Base-by-base conservation (phyloP, 768 basidiomycete species). In the Boletus reticulatus region DNA sequence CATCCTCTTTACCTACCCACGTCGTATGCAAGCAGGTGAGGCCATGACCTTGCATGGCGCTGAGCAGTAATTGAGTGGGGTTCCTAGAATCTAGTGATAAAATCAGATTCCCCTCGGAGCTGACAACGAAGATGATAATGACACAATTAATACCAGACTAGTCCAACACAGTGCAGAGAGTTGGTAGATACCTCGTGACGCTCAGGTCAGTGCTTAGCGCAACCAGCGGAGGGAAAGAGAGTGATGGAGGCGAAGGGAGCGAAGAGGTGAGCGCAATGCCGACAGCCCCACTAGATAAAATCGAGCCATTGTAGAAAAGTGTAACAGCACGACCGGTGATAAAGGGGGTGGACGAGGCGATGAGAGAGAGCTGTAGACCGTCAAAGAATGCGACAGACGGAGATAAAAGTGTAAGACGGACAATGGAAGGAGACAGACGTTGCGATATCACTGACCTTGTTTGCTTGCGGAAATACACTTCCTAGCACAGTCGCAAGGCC, bases 321-420 rank as follows among this genome's bases (percentile, higher is more conserved):
- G 90, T 92, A 29, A 86, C 81, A 1, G 85, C 84, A 19, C 86
- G 73, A 14, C 89, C 91, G 2, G 88, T 92, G 6, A 89, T 72
- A 66, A 92, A 92, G 1, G 89, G 89, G 3, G 91, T 92, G 3
- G 89, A 85, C 0, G 89, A 76, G 0, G 84, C 86, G 20, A 87
- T 68, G 19, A 92, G 76, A 5, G 89, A 88, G 50, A 89, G 70
- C 83, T 89, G 63, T 32, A 12, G 5, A 22, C n/a, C 43, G 45
- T 36, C 17, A 47, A 38, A 29, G 22, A 31, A 47, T 38, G 46
- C 37, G 42, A 5, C 37, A 17, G 31, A 31, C 20, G 14, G 27
- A 44, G 17, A 55, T 32, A 43, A 46, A 7, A 34, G 11, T 42
- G 29, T 48, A 24, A 58, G 58, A 37, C n/a, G 19, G 22, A 52